A percentile compares a stretch with the other conserved stretches of the same genome.
These are phyloP conservation scores for Candida sojae DNA, from an alignment of 1,139 yeast species.

Conservation along the genomic window DNA sequence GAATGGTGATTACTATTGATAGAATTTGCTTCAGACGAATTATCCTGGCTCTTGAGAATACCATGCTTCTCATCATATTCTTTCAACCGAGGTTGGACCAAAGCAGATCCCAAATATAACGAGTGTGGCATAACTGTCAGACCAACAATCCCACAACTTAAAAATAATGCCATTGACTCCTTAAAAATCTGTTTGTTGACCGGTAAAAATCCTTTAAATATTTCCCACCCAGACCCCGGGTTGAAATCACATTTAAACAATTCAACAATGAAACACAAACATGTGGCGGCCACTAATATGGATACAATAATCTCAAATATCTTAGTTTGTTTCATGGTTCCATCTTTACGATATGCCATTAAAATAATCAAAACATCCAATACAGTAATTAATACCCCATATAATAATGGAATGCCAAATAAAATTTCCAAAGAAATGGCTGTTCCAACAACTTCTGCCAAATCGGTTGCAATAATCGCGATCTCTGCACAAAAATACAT, in stretches of 20 bases:
- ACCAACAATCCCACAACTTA: conserved; percentile 74
- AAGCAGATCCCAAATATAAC: conserved; percentile 70
- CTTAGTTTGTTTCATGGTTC: conserved; percentile 64
- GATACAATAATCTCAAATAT: conserved; percentile 69
- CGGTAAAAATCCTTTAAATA: conserved; percentile 67
- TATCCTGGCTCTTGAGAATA: conserved; percentile 22
- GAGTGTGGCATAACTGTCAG: conserved; percentile 88
- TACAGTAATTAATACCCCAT: conserved; percentile 69
- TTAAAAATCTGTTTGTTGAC: conserved; percentile 45
- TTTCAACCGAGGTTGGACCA: conserved; percentile 71
- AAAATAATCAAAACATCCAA: conserved; percentile 70
- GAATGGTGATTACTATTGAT: conserved; percentile 17
- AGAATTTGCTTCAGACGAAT: neutral
- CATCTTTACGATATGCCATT: conserved; percentile 73
- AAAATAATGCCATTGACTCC: conserved; percentile 60
- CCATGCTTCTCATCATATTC: conserved; percentile 56
- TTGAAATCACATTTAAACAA: conserved; percentile 52
- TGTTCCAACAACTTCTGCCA: conserved; percentile 83
- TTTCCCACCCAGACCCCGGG: conserved; percentile 33
- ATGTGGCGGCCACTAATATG: conserved; percentile 61
- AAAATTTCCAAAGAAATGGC: conserved; percentile 73
- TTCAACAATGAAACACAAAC: conserved; percentile 64
- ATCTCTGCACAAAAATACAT: conserved; percentile 68
- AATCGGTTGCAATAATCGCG: conserved; percentile 78
- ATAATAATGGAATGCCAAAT: conserved; percentile 63